A percentile compares a stretch with the other conserved stretches of the same genome.
phyloP scores from a whole-genome alignment of 345 rosid species.

The Dovyalis caffra region DNA sequence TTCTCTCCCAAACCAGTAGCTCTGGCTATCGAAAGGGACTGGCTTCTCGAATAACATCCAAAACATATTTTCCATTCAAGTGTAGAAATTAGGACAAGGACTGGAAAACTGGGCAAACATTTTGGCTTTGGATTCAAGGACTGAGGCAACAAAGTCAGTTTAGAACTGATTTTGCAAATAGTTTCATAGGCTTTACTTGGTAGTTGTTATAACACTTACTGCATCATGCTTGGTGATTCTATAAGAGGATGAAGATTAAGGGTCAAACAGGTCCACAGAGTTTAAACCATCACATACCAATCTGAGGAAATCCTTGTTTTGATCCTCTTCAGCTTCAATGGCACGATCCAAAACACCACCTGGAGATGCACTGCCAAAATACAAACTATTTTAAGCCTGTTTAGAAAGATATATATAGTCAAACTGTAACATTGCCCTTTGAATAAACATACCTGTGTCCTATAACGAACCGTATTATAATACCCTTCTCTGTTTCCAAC shows the following conservation, averaged over 20 bases:
- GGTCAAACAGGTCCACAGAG: background rate
- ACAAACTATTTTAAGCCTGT: background rate
- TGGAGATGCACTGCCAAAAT: slow-evolving; percentile 50
- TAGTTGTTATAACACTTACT: background rate
- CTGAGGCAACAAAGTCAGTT: background rate
- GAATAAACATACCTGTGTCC: slow-evolving; percentile 54
- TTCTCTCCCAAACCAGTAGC: slow-evolving; percentile 3
- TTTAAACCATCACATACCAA: slow-evolving; percentile 39
- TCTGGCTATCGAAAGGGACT: background rate
- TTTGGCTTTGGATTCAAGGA: background rate
- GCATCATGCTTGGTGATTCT: background rate
- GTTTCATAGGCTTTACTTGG: background rate
- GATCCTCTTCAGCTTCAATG: slow-evolving; percentile 66
- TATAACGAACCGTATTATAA: slow-evolving; percentile 57
- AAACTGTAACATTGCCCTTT: slow-evolving; percentile 11
- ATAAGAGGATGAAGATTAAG: background rate
- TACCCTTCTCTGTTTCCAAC: slow-evolving; percentile 71
- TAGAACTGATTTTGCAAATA: background rate
- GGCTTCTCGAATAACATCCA: background rate
- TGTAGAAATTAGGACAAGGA: background rate
- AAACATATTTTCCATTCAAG: background rate
- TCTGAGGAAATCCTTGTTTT: slow-evolving; percentile 62
- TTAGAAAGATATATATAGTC: background rate
- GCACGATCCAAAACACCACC: slow-evolving; percentile 74
- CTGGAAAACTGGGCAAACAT: background rate